Evolutionary conservation across 2,329 filamentous ascomycete genomes (phyloP).

Genomic region (Microcyclosporella mali): DNA sequence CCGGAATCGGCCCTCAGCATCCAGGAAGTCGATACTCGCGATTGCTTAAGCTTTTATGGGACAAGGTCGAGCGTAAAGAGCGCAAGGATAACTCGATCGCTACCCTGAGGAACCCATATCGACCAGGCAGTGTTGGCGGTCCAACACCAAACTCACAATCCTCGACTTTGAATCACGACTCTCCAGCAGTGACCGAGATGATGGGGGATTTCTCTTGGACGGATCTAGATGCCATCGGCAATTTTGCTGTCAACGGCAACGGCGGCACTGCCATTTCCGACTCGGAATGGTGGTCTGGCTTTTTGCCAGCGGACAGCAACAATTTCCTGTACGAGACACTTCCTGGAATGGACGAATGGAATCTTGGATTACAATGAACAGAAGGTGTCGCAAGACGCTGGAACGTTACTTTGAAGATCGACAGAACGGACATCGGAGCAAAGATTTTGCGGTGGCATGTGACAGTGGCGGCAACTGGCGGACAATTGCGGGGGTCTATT

Average conservation of each 20-base stretch:
- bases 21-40: slow-evolving; percentile 43
- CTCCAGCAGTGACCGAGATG: slow-evolving; percentile 39
- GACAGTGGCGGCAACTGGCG: too few species aligned
- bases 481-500: too few species aligned
- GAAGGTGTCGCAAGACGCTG: neutral
- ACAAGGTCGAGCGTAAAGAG: slow-evolving; percentile 38
- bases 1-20: slow-evolving; percentile 41
- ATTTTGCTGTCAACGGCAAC: slow-evolving; percentile 43
- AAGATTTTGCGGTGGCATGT: too few species aligned
- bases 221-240: slow-evolving; percentile 42
- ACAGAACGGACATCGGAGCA: too few species aligned
- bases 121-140: slow-evolving; percentile 35
- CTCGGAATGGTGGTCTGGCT: slow-evolving; percentile 34
- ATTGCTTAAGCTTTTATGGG: slow-evolving; percentile 44
- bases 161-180: slow-evolving; percentile 26
- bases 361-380: slow-evolving; percentile 23
- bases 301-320: slow-evolving; percentile 32
- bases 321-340: slow-evolving; percentile 30
- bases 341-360: slow-evolving; percentile 30
- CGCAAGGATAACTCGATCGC: slow-evolving; percentile 22
- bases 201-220: slow-evolving; percentile 48
- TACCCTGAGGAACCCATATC: slow-evolving; percentile 33
- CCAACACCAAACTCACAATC: slow-evolving; percentile 27
- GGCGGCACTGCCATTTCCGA: slow-evolving; percentile 26
- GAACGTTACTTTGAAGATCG: neutral